phyloP scores from a whole-genome alignment of 768 basidiomycete species.

The Rhizopogon vinicolor region DNA sequence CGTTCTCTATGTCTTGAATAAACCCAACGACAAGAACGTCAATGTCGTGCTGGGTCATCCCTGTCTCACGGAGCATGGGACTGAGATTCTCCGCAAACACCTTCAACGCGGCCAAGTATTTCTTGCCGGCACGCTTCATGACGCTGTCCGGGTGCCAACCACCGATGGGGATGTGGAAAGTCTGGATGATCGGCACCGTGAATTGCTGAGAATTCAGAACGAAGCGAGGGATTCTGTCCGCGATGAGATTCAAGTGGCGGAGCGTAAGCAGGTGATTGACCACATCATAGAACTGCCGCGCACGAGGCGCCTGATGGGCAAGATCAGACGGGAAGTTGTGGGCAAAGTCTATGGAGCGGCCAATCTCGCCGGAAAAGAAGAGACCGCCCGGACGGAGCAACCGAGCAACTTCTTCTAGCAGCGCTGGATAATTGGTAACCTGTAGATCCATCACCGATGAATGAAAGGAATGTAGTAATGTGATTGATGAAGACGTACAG shows the following conservation, averaged over 20 bases:
- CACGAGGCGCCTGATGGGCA: conserved; percentile 19
- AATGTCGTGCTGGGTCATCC: conserved; percentile 31
- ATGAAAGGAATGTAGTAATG: conserved; percentile 5
- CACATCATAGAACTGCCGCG: conserved; percentile 29
- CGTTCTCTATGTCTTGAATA: conserved; percentile 40
- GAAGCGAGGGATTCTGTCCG: conserved; percentile 31
- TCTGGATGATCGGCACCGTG: conserved; percentile 29
- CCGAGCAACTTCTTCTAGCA: conserved; percentile 57
- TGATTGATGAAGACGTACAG: conserved; percentile 37
- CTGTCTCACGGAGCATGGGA: conserved; percentile 39
- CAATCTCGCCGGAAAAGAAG: conserved; percentile 64
- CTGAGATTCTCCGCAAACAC: conserved; percentile 45
- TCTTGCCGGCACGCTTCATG: conserved; percentile 35
- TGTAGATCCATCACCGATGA: conserved; percentile 24
- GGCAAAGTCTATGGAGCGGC: conserved; percentile 36
- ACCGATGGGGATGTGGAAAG: conserved; percentile 51
- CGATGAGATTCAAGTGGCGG: conserved; percentile 35
- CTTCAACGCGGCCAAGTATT: conserved; percentile 33
- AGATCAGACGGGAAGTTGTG: conserved; percentile 24
- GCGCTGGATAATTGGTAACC: conserved; percentile 48
- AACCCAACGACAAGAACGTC: conserved; percentile 36
- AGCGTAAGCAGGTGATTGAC: conserved; percentile 36
- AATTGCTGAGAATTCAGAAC: conserved; percentile 38
- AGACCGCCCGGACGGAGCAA: conserved; percentile 69
- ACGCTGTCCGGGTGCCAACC: conserved; percentile 35